Evolutionary conservation across 495 filamentous ascomycete genomes (phyloP).

Genomic region (Penicillium cataractarum): DNA sequence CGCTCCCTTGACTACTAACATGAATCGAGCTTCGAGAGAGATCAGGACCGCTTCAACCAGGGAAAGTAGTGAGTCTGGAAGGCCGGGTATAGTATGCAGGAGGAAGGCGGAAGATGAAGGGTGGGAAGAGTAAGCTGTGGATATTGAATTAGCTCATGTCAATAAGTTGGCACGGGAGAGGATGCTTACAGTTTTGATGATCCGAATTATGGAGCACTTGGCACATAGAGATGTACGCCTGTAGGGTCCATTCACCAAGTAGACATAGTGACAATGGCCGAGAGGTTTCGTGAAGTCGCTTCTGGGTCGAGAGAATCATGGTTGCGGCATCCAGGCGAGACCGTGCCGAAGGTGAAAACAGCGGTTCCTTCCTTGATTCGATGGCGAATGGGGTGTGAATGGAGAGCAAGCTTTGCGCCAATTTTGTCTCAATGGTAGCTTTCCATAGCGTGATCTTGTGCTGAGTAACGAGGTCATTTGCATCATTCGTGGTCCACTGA

Average conservation of each 20-base stretch:
- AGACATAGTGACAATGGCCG: constrained; percentile 41
- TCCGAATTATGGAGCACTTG: constrained; percentile 39
- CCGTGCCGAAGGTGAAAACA: constrained; percentile 45
- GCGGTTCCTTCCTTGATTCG: constrained; percentile 37
- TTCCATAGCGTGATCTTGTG: constrained; percentile 40
- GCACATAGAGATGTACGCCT: constrained; percentile 43
- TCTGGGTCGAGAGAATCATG: constrained; percentile 45
- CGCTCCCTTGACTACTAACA: constrained; percentile 45
- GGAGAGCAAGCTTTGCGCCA: constrained; percentile 42
- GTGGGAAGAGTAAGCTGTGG: constrained; percentile 14
- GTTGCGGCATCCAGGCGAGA: constrained; percentile 43
- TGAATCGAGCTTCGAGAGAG: constrained; percentile 39
- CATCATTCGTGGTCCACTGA: constrained; percentile 30
- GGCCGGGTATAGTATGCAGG: constrained; percentile 36
- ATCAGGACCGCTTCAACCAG: constrained; percentile 42
- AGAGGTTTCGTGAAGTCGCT: constrained; percentile 39
- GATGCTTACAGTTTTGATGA: constrained; percentile 7
- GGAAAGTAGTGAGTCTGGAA: constrained; percentile 41
- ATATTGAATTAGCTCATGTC: not conserved
- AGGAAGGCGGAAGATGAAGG: constrained; percentile 26
- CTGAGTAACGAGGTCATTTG: constrained; percentile 29
- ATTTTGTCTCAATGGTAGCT: constrained; percentile 40
- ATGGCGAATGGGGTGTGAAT: constrained; percentile 51
- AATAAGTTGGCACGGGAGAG: not conserved
- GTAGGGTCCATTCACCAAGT: constrained; percentile 47